Evolutionary conservation across 148 eudicot genomes (phyloP), one percentile per base, ranked within the genome.

Genomic region (Heliamphora exappendiculata): DNA sequence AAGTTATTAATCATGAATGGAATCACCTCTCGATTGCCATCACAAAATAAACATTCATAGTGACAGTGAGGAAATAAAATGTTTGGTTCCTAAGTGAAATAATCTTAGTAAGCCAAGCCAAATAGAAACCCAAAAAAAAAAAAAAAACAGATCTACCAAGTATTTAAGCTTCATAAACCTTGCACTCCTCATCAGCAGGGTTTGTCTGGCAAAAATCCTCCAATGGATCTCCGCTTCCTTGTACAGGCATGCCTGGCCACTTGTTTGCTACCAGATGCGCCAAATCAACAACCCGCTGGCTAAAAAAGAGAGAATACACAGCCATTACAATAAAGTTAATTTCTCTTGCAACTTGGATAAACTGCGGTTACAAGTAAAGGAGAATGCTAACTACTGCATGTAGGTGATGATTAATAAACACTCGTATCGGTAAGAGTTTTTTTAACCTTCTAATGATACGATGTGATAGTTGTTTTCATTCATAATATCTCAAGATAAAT

Each of bases 241-340:
- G 45, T 60, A 41, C 83, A 14, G 88, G 71, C 64, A 47, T 36
- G 22, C 98, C 99, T 0, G 97, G 99, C 99, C 99, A 95, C 78
- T 93, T 88, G 80, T 72, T 77, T 50, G 99, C 99, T 69, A 95
- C 97, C 41, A 95, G 81, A 81, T 93, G 91, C 13, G 99, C 97
- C 90, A 95, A 89, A 84, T 95, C 99, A 16, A 95, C 99, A 64
- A 95, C 99, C 68, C 99, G 72, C 88, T 95, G 99, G 83, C 99
- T 95, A 75, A 84, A 81, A 41, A 66, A n/a, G 3, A 12, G 0
- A 1, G 17, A 24, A 73, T 0, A 57, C 45, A 55, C 33, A 54
- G 42, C 2, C 42, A 55, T 53, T 62, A 17, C 33, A 58, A 24
- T 58, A 13, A 14, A 36, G 57, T 0, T 22, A 4, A 7, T 0